These are phyloP conservation scores for Chlorencoelia australis DNA, from an alignment of 2,329 filamentous ascomycete species.

Conservation along the genomic window DNA sequence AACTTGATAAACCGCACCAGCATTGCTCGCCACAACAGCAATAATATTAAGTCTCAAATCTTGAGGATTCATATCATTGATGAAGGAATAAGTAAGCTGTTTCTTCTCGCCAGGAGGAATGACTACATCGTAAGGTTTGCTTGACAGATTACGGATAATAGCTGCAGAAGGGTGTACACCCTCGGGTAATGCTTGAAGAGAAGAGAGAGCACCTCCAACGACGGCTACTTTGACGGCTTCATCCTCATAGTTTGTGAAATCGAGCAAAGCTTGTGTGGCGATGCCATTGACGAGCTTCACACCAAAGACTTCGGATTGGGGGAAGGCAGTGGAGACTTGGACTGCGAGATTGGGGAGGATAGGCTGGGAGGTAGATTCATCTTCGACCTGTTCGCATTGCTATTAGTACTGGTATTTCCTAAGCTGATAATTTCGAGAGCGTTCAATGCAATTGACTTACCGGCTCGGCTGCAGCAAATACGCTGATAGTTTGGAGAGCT, in stretches of 20 bases:
- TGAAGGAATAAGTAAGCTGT: constrained; percentile 72
- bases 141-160: constrained; percentile 78
- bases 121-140: constrained; percentile 60
- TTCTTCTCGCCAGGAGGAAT: constrained; percentile 69
- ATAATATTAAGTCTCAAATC: constrained; percentile 71
- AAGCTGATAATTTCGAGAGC: not conserved
- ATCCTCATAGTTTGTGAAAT: constrained; percentile 76
- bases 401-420: constrained; percentile 10
- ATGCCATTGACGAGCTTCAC: constrained; percentile 92
- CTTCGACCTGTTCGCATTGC: constrained; percentile 10
- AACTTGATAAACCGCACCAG: constrained; percentile 64
- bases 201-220: constrained; percentile 63
- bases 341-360: constrained; percentile 51
- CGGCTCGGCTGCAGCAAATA: constrained; percentile 45
- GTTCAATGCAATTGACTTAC: constrained; percentile 35
- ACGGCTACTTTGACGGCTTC: constrained; percentile 65
- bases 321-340: constrained; percentile 52
- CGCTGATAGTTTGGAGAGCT: constrained; percentile 57
- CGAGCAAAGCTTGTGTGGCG: constrained; percentile 71
- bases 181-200: constrained; percentile 41
- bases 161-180: constrained; percentile 37
- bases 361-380: constrained; percentile 19
- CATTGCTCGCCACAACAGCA: constrained; percentile 59
- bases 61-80: constrained; percentile 85
- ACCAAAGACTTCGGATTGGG: constrained; percentile 67